These are phyloP conservation scores for Aspergillus funiculosus DNA, from an alignment of 495 filamentous ascomycete genomes.

Conservation along the genomic window DNA sequence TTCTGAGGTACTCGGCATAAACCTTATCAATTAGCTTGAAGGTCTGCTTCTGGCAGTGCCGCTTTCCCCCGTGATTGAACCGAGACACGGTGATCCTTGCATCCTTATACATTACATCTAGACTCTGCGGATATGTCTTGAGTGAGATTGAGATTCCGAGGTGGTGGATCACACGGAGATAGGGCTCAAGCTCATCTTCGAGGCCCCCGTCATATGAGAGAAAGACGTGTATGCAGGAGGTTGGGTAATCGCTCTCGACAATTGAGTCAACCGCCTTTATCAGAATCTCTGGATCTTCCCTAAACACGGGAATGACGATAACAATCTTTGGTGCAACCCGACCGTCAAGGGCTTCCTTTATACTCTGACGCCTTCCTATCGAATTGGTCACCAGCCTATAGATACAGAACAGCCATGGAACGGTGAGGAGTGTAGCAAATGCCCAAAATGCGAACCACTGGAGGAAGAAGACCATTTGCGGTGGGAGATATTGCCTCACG, in stretches of 20 bases:
- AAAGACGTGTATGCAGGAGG: conserved; percentile 91
- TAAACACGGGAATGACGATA: conserved; percentile 96
- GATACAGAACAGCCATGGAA: conserved; percentile 91
- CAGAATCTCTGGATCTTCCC: conserved; percentile 81
- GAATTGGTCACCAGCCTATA: conserved; percentile 83
- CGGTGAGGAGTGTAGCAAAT: conserved; percentile 76
- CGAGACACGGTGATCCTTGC: conserved; percentile 87
- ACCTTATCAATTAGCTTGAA: conserved; percentile 94
- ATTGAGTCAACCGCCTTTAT: conserved; percentile 87
- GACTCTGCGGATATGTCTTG: conserved; percentile 77
- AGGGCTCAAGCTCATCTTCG: conserved; percentile 83
- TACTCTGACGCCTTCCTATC: conserved; percentile 70
- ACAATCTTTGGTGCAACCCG: conserved; percentile 87
- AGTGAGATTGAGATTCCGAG: conserved; percentile 78
- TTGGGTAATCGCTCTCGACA: conserved; percentile 90
- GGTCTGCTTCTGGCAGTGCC: conserved; percentile 88
- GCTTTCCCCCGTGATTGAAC: conserved; percentile 90
- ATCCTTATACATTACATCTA: conserved; percentile 79
- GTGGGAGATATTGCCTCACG: conserved; percentile 66
- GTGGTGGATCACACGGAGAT: conserved; percentile 79
- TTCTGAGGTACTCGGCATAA: conserved; percentile 81
- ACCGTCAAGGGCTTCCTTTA: conserved; percentile 82
- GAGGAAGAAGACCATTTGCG: conserved; percentile 57
- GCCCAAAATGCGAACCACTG: conserved; percentile 97
- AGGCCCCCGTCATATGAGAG: conserved; percentile 90